Evolutionary conservation across 2,329 filamentous ascomycete genomes (phyloP), one percentile per base, ranked within the genome.

Genomic region (Spiromastix sp.): DNA sequence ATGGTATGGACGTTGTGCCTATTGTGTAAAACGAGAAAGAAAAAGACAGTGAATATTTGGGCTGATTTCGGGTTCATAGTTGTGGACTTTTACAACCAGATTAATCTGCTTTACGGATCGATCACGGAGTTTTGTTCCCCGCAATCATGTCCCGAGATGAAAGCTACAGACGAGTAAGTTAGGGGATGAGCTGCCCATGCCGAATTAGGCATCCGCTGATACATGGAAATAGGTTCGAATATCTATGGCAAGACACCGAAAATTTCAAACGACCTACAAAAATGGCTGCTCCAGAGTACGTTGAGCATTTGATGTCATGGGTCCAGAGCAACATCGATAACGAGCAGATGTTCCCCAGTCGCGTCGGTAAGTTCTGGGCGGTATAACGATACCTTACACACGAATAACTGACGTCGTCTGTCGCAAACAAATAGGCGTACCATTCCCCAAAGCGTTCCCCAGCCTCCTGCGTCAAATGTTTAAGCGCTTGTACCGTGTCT

Each of bases 71-170:
- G n/a, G n/a, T 33, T 24, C 27, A 35, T 48, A 94, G 87, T 98
- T 68, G 91, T 98, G 67, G 91, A 98, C 64, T 98, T 98, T 64
- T 98, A 98, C 76, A 98, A 98, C 68, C 91, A 98, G 64, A 93
- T 98, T 70, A 98, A 98, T 65, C 74, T 98, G 22, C 79, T 98
- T 40, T 98, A 98, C 60, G 93, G 93, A 40, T 91, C 91, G 47
- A 98, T 98, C 57, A 98, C 91, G 41, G 91, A 98, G 58, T 98
- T 98, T 64, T 98, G 91, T 70, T 96, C 91, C 17, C 89, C 91
- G 20, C 82, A 91, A 57, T 86, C 86, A 45, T 98, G 91, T 60
- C 91, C 91, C 1, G 91, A 96, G 66, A 98, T 98, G 91, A 98
- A 98, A 64, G 91, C 91, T n/a, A 98, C 91, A 7, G 93, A 98